Evolutionary conservation across 495 filamentous ascomycete species (phyloP).

Genomic region (Delitschia confertaspora): DNA sequence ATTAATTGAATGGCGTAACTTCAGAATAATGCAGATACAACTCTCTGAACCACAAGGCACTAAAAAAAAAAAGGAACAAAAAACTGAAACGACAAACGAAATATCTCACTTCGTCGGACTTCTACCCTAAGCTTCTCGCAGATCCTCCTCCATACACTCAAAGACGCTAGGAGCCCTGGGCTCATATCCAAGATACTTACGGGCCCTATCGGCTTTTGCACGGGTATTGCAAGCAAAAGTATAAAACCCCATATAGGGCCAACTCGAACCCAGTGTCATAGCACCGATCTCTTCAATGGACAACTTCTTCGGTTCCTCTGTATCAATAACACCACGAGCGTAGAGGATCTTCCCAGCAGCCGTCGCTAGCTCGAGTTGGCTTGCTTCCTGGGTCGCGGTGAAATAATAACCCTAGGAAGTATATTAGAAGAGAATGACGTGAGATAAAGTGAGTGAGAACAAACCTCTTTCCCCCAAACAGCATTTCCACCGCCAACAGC

Average conservation of each 20-base stretch:
- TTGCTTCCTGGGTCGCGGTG: conserved; percentile 12
- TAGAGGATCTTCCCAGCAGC: conserved; percentile 7
- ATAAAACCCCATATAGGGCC: conserved; percentile 6
- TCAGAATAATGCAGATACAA: too few relatives aligned
- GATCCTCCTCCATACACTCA: conserved; percentile 16
- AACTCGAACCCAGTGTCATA: conserved; percentile 4
- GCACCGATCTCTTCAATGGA: conserved; percentile 3
- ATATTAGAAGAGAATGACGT: neutral
- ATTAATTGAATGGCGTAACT: too few relatives aligned
- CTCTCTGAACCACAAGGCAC: too few relatives aligned
- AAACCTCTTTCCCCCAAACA: conserved; percentile 15
- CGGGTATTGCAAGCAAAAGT: conserved; percentile 18
- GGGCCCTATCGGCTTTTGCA: conserved; percentile 11
- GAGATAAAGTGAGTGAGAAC: neutral
- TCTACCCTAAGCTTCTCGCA: too few relatives aligned
- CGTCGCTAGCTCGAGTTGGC: conserved; percentile 13
- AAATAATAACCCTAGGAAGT: conserved; percentile 18
- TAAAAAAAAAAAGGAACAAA: too few relatives aligned
- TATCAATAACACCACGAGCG: conserved; percentile 7
- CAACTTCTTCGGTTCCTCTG: conserved; percentile 4
- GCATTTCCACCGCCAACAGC: conserved; percentile 15
- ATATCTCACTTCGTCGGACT: too few relatives aligned
- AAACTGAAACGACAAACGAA: too few relatives aligned
- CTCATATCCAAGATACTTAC: conserved; percentile 12
- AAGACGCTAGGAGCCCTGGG: conserved; percentile 9